Evolutionary conservation across 2,329 filamentous ascomycete genomes (phyloP), one percentile per base, ranked within the genome.

Genomic region (Stagonosporopsis cucurbitacearum): DNA sequence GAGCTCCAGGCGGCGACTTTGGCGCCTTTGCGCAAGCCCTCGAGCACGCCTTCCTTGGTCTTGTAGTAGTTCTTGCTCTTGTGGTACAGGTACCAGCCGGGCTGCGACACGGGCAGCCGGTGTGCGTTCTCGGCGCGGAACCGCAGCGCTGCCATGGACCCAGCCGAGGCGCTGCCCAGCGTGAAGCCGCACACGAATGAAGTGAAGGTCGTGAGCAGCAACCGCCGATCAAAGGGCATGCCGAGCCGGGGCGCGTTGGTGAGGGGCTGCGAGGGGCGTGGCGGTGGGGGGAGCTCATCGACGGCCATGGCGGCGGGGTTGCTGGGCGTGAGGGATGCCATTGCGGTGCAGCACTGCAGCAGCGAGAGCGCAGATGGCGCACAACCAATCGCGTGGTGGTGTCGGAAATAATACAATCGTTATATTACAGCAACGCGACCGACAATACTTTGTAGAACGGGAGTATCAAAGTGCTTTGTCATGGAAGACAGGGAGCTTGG

Each of bases 11-110:
- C 79, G 4, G 86, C 85, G 6, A 96, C 81, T 64, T 84, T 87
- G 28, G 79, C 73, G 1, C 89, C 92, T 82, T 95, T 91, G 63
- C 84, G 87, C 45, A 91, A 66, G 0, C 92, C 95, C 69, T 96
- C 92, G 48, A 86, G 86, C 17, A 96, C 79, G 0, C 90, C 94
- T 6, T 89, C 90, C 20, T 89, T 83, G 67, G 91, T 88, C 47
- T 89, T 84, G 68, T 92, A 87, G 79, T 99, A 98, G 77, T 96
- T 98, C 77, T 98, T 98, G 73, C 87, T 91, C 78, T 97, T 97
- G 81, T 98, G 94, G 77, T 99, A 99, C n/a, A 98, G 85, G 73
- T 94, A 99, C 95, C 95, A 99, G 17, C 92, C 94, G 2, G 88
- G 86, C 23, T 91, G 88, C 1, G 88, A 88, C 3, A 86, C 87